Evolutionary conservation across 805 yeast genomes (phyloP).

Genomic region (Tanozyma kutaoensis): DNA sequence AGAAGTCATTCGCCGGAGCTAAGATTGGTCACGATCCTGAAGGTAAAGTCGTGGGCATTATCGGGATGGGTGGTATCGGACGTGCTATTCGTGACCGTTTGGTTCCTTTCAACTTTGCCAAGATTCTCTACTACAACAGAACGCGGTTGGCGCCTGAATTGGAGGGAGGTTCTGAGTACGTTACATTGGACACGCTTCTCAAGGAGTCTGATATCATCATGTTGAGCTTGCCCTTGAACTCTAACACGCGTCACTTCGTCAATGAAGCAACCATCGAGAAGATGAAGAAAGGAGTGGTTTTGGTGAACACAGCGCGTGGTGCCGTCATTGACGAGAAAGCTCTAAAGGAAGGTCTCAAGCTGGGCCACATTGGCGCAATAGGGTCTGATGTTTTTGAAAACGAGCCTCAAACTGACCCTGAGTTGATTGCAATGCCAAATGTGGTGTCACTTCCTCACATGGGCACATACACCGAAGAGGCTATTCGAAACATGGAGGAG

Average conservation of each 20-base stretch:
- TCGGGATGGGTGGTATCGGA: slow-evolving; percentile 89
- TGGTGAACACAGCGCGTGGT: slow-evolving; percentile 84
- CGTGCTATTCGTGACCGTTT: slow-evolving; percentile 63
- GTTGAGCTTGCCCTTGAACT: slow-evolving; percentile 66
- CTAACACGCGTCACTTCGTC: slow-evolving; percentile 56
- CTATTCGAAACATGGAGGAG: slow-evolving; percentile 70
- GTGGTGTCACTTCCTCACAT: slow-evolving; percentile 78
- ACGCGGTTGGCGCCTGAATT: slow-evolving; percentile 41
- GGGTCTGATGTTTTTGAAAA: slow-evolving; percentile 69
- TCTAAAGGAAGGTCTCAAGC: slow-evolving; percentile 38
- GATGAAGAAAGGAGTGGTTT: slow-evolving; percentile 69
- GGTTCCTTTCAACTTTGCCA: slow-evolving; percentile 63
- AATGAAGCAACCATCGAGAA: slow-evolving; percentile 44
- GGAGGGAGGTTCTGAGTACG: slow-evolving; percentile 62
- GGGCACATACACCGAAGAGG: slow-evolving; percentile 74
- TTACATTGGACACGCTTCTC: slow-evolving; percentile 55
- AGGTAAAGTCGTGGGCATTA: slow-evolving; percentile 64
- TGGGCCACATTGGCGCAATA: slow-evolving; percentile 52
- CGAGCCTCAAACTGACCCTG: slow-evolving; percentile 62
- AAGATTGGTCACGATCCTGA: slow-evolving; percentile 64
- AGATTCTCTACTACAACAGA: slow-evolving; percentile 65
- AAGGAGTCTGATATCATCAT: slow-evolving; percentile 55
- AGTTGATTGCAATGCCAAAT: slow-evolving; percentile 47
- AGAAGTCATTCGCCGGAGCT: slow-evolving; percentile 30
- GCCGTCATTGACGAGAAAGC: slow-evolving; percentile 62